Base-by-base conservation (phyloP, 192 early-diverging fungal species). In the Entrophospora sp. region DNA sequence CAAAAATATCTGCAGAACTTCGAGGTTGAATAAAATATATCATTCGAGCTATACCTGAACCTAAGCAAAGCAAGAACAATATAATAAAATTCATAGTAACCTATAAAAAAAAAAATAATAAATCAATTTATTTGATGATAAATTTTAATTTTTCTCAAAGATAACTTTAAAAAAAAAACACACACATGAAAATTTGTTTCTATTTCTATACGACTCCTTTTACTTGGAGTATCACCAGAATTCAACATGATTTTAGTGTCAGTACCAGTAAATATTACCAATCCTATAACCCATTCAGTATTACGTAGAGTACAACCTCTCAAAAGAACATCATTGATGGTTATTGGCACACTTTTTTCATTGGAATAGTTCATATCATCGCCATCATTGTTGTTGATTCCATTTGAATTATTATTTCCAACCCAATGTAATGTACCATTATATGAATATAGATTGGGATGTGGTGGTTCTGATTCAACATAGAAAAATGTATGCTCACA, bases 261-360 rank as follows among this genome's bases (percentile, higher is more conserved):
- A n/a, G n/a, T n/a, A n/a, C n/a, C n/a, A n/a, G n/a, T n/a, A n/a
- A n/a, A n/a, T n/a, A n/a, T n/a, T n/a, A n/a, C n/a, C n/a, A n/a
- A n/a, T n/a, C n/a, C n/a, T n/a, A n/a, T n/a, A n/a, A n/a, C n/a
- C n/a, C n/a, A n/a, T n/a, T n/a, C n/a, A n/a, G n/a, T n/a, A 77
- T 98, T 97, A n/a, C 93, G 79, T 34, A 98, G 73, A 16, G 94
- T 81, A 76, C 91, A 94, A 31, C 94, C 94, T 43, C 96, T 86
- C 30, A 98, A 77, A 9, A 98, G 74, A 27, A 96, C 83, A 48
- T 88, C 87, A 45, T 88, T 85, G 60, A 91, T 77, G 20, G 88
- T 82, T 32, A 89, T 70, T 6, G 90, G 81, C 43, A 83, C 83
- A 2, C 71, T 70, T 52, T 82, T 83, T 43, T 82, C 72, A 31